Percentiles rank a stretch among this genome's conserved stretches.
Evolutionary conservation across 495 filamentous ascomycete genomes (phyloP).

Genomic region (Penicillium verhagenii): DNA sequence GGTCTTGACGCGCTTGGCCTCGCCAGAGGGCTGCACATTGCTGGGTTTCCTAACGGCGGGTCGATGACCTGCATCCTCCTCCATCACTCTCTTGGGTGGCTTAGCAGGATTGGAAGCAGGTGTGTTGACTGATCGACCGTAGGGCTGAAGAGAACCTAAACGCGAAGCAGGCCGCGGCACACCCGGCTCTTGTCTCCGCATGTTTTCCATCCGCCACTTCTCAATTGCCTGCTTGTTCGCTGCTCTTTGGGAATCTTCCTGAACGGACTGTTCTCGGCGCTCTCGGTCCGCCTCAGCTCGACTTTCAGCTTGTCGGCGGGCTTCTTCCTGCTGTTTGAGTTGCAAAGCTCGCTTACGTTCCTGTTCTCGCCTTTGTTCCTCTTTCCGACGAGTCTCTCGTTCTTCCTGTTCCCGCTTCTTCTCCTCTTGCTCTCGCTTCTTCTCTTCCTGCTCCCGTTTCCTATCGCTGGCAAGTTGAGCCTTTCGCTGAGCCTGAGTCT

Average conservation of each 20-base stretch:
- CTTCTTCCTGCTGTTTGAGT: slow-evolving; percentile 37
- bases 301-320: slow-evolving; percentile 43
- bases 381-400: slow-evolving; percentile 71
- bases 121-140: slow-evolving; percentile 45
- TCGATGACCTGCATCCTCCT: slow-evolving; percentile 50
- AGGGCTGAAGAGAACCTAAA: slow-evolving; percentile 53
- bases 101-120: slow-evolving; percentile 63
- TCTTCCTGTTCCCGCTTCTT: slow-evolving; percentile 78
- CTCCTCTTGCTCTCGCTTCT: slow-evolving; percentile 62
- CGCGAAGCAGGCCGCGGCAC: slow-evolving; percentile 51
- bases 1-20: slow-evolving; percentile 57
- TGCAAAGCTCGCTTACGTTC: slow-evolving; percentile 70
- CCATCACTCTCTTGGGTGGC: slow-evolving; percentile 59
- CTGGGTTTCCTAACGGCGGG: slow-evolving; percentile 41
- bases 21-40: slow-evolving; percentile 46
- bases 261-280: slow-evolving; percentile 44
- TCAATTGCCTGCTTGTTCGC: slow-evolving; percentile 68
- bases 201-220: slow-evolving; percentile 62
- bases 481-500: slow-evolving; percentile 50
- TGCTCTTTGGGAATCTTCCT: slow-evolving; percentile 63
- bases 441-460: slow-evolving; percentile 75
- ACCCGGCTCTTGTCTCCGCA: slow-evolving; percentile 56
- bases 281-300: slow-evolving; percentile 47
- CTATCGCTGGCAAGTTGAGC: slow-evolving; percentile 66
- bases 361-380: slow-evolving; percentile 71